Percentiles rank a stretch among this genome's conserved stretches.
These are phyloP conservation scores for Saccharomycopsis hybrid DNA, from an alignment of 1,139 yeast genomes.

Conservation along the genomic window DNA sequence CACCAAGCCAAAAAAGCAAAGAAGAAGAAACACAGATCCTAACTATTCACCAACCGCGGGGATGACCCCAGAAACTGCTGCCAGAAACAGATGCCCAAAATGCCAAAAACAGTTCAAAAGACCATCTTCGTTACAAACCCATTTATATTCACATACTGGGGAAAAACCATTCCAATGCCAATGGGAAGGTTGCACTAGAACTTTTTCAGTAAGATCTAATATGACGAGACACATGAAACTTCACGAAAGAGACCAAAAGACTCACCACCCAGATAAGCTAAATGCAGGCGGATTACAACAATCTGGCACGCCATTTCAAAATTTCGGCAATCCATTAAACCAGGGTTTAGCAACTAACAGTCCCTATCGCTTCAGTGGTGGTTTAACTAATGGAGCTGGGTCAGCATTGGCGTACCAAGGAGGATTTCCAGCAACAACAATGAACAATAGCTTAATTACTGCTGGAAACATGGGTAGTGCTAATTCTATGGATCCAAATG, in stretches of 20 bases:
- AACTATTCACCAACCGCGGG: slow-evolving; percentile 19
- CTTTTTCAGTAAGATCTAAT: slow-evolving; percentile 75
- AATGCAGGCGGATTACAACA: neutral
- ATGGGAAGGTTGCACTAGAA: slow-evolving; percentile 58
- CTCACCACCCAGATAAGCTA: neutral
- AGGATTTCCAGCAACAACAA: neutral
- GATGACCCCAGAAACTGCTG: slow-evolving; percentile 28
- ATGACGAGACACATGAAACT: slow-evolving; percentile 71
- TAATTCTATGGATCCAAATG: neutral
- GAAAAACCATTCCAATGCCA: slow-evolving; percentile 73
- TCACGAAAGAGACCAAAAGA: slow-evolving; percentile 39
- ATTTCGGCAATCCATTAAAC: no score
- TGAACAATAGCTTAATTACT: neutral
- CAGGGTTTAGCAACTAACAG: no score
- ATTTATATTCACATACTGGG: slow-evolving; percentile 80
- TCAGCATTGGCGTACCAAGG: no score
- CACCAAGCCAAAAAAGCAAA: slow-evolving; percentile 14
- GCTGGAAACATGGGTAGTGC: neutral
- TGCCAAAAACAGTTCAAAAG: slow-evolving; percentile 75
- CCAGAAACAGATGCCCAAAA: slow-evolving; percentile 42
- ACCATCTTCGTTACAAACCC: slow-evolving; percentile 76
- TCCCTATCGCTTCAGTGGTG: no score
- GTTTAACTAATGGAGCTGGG: no score
- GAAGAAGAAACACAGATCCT: slow-evolving; percentile 21
- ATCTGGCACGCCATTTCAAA: no score